Percentiles rank a stretch among this genome's conserved stretches.
These are phyloP conservation scores for Peronospora destructor DNA, from an alignment of 352 stramenopile genomes.

Conservation along the genomic window DNA sequence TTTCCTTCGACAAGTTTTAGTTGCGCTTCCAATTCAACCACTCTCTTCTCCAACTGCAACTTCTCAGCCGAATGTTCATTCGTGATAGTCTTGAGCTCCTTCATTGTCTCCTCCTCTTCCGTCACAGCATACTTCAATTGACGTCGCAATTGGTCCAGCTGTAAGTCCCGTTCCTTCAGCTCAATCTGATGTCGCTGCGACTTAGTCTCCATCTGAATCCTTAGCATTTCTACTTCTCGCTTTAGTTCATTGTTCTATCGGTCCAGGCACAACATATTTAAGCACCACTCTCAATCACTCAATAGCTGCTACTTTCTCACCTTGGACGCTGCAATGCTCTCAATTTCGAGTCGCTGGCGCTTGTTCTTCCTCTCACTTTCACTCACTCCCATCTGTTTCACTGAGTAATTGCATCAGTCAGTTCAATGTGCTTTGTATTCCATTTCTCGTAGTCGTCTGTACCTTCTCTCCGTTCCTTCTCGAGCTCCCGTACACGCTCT, in stretches of 20 bases:
- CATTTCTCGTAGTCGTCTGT: background rate
- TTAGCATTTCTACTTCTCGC: conserved; percentile 45
- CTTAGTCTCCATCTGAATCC: conserved; percentile 45
- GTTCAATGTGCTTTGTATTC: background rate
- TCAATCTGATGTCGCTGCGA: conserved; percentile 55
- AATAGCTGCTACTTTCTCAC: conserved; percentile 18
- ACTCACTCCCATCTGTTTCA: conserved; percentile 18
- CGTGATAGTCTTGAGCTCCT: conserved; percentile 48
- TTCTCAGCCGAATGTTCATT: conserved; percentile 53
- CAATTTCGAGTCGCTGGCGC: conserved; percentile 47
- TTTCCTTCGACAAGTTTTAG: conserved; percentile 56
- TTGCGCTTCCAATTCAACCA: conserved; percentile 65
- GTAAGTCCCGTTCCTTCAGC: conserved; percentile 59
- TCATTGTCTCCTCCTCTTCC: conserved; percentile 57
- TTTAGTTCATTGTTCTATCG: conserved; percentile 44
- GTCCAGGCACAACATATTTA: background rate
- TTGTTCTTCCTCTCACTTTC: conserved; percentile 33
- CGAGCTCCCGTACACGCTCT: conserved; percentile 25
- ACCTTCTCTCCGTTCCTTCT: conserved; percentile 36
- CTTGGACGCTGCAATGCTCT: conserved; percentile 53
- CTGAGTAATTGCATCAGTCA: conserved; percentile 15
- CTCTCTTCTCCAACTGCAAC: conserved; percentile 55
- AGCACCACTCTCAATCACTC: background rate
- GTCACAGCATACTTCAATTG: conserved; percentile 57
- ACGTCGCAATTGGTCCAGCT: conserved; percentile 55